Evolutionary conservation across 768 basidiomycete species (phyloP).

Genomic region (Lactarius deliciosus): DNA sequence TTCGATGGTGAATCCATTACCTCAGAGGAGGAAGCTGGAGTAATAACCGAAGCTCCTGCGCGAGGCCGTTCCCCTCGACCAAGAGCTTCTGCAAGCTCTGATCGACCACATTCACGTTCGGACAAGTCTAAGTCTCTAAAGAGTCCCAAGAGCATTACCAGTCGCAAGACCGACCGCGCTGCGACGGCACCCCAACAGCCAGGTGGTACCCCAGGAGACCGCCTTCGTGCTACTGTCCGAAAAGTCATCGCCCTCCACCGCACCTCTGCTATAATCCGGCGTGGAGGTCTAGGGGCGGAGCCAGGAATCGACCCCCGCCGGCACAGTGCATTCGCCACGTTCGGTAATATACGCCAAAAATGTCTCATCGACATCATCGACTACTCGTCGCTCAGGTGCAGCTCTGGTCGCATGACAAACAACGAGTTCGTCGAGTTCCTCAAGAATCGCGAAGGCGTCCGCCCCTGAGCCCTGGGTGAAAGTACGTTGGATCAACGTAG

Average conservation of each 20-base stretch:
- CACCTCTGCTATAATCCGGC: conserved; percentile 42
- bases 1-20: conserved; percentile 18
- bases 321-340: conserved; percentile 52
- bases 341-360: conserved; percentile 56
- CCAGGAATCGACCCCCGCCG: conserved; percentile 71
- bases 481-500: conserved; percentile 74
- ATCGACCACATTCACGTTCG: neutral
- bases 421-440: conserved; percentile 59
- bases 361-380: conserved; percentile 68
- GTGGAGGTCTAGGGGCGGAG: conserved; percentile 57
- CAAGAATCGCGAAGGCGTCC: conserved; percentile 44
- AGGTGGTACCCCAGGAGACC: conserved; percentile 48
- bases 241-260: conserved; percentile 65
- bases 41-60: neutral
- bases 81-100: neutral
- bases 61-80: conserved; percentile 7
- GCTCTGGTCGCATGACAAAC: conserved; percentile 57
- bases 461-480: conserved; percentile 59
- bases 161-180: neutral
- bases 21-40: conserved; percentile 11
- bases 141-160: neutral
- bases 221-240: conserved; percentile 54
- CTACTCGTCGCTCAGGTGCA: conserved; percentile 58
- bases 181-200: conserved; percentile 26
- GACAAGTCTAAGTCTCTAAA: neutral